Evolutionary conservation across 1,284 basidiomycete genomes (phyloP), one percentile per base, ranked within the genome.

Genomic region (Lentinula novae-zelandiae): DNA sequence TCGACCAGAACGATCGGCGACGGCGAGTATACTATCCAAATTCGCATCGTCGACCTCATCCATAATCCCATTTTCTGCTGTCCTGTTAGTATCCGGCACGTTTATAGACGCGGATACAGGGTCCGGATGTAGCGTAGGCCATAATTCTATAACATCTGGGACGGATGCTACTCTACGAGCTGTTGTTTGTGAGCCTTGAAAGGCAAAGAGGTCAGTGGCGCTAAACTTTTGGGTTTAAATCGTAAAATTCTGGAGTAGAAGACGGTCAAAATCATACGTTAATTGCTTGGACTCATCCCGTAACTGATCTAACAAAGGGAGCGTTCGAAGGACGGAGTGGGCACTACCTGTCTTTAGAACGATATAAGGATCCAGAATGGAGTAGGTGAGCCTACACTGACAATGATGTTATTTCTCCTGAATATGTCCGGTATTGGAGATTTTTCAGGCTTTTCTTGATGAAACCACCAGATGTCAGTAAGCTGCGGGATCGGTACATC

Each of bases 131-230:
- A 93, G 76, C 1, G 81, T 79, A 15, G 90, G 90, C 90, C 91
- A 92, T 40, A 75, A 70, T 22, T 78, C 75, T 58, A 93, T 87
- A 42, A 83, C 72, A 49, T 78, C 72, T 39, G 89, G 88, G 33
- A 81, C 70, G 10, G 73, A 71, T 38, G 76, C 72, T 65, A 80
- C 80, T 50, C 73, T 71, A 38, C 71, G 68, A 42, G 75, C 64
- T 44, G 78, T 79, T 10, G 82, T 82, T 60, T 85, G 83, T 8
- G 81, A 82, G 36, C 84, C 84, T 72, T 90, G 86, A 69, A 92
- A 92, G 40, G 87, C 86, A 69, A 92, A 92, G 42, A 91, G 72
- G 72, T 92, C 87, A 58, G 83, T 85, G 9, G 86, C 84, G 61
- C 90, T 92, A 69, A 56, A 53, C 44, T 48, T 60, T 57, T 42